Evolutionary conservation across 352 stramenopile genomes (phyloP).

Genomic region (Pseudoperonospora humuli): DNA sequence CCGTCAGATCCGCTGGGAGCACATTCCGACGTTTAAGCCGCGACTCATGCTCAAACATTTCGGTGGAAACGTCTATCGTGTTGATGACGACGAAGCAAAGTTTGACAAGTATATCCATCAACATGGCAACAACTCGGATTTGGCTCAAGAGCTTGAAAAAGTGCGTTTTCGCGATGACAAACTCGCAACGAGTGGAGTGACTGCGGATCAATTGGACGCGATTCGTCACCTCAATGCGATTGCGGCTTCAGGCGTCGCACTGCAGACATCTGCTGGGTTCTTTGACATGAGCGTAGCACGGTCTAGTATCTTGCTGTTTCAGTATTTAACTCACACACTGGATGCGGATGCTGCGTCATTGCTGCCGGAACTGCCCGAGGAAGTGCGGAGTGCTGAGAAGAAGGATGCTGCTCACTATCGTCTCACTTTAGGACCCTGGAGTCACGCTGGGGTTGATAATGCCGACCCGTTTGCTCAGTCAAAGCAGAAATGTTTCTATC

Average conservation of each 20-base stretch:
- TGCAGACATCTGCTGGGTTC: constrained; percentile 65
- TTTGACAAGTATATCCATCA: constrained; percentile 56
- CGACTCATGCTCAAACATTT: constrained; percentile 83
- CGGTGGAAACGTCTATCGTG: constrained; percentile 73
- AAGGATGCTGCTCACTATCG: constrained; percentile 47
- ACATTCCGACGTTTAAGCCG: constrained; percentile 66
- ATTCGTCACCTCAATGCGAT: constrained; percentile 52
- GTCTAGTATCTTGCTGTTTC: constrained; percentile 65
- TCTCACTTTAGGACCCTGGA: constrained; percentile 73
- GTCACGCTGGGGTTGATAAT: constrained; percentile 77
- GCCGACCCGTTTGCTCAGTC: constrained; percentile 64
- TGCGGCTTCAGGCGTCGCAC: constrained; percentile 55
- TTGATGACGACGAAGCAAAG: constrained; percentile 61
- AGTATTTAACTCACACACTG: constrained; percentile 76
- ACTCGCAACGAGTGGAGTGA: constrained; percentile 34
- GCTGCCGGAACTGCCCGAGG: constrained; percentile 41
- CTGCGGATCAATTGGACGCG: constrained; percentile 40
- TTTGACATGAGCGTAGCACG: constrained; percentile 72
- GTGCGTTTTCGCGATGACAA: constrained; percentile 62
- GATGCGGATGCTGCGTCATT: constrained; percentile 46
- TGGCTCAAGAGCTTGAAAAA: constrained; percentile 38
- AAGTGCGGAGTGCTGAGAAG: constrained; percentile 19
- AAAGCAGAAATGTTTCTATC: constrained; percentile 83
- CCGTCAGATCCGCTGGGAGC: constrained; percentile 60
- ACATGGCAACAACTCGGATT: constrained; percentile 54